Evolutionary conservation across 345 rosid species (phyloP).

Genomic region (Citrus medica): DNA sequence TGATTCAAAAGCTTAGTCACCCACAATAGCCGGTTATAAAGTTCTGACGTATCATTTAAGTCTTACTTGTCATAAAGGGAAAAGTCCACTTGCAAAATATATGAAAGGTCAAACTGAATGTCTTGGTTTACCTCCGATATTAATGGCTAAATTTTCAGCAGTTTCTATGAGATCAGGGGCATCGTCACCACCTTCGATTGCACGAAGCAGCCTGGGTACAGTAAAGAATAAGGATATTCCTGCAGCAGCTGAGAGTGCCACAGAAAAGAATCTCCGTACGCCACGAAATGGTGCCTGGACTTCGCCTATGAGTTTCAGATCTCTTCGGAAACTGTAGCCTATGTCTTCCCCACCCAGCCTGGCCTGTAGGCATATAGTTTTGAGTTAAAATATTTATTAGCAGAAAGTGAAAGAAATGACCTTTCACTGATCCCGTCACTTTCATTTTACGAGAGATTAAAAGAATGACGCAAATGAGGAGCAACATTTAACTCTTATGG

Average conservation of each 20-base stretch:
- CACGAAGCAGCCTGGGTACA: constrained; percentile 70
- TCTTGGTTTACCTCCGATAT: constrained; percentile 72
- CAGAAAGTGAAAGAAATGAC: background rate
- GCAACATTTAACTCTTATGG: background rate
- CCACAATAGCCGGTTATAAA: constrained; percentile 25
- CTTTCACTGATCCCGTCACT: background rate
- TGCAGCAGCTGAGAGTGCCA: constrained; percentile 85
- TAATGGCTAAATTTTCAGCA: constrained; percentile 75
- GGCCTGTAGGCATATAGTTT: constrained; percentile 51
- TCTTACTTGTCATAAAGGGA: background rate
- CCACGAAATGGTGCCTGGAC: constrained; percentile 99
- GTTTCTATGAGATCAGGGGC: constrained; percentile 82
- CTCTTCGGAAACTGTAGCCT: constrained; percentile 84
- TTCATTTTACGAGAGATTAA: background rate
- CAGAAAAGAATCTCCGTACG: constrained; percentile 71
- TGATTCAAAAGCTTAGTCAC: constrained; percentile 65
- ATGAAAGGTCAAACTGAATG: background rate
- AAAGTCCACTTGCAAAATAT: constrained; percentile 21
- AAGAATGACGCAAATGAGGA: background rate
- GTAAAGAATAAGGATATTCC: constrained; percentile 88
- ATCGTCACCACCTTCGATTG: constrained; percentile 67
- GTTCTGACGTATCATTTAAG: background rate
- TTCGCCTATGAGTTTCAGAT: constrained; percentile 91
- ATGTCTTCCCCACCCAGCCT: constrained; percentile 93
- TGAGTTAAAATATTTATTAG: background rate